phyloP scores from a whole-genome alignment of 345 rosid species.

The Pistacia integerrima region DNA sequence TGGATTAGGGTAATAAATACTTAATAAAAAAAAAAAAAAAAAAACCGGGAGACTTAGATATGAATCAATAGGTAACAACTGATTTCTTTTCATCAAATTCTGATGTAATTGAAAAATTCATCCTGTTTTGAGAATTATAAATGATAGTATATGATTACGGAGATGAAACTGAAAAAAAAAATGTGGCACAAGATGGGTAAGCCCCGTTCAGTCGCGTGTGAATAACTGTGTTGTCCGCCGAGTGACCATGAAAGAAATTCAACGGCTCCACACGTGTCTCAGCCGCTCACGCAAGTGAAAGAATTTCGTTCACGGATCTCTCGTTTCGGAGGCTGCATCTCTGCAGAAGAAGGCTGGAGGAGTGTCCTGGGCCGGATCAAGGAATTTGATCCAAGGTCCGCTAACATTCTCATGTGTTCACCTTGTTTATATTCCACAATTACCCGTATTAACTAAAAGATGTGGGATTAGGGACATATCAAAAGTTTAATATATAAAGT shows the following conservation, averaged over 20 bases:
- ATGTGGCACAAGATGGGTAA: neutral
- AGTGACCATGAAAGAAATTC: neutral
- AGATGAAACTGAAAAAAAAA: neutral
- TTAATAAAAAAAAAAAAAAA: too few relatives aligned
- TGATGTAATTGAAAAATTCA: neutral
- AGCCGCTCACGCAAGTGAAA: constrained; percentile 3
- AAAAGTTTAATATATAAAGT: neutral
- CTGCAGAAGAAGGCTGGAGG: neutral
- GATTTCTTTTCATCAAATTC: neutral
- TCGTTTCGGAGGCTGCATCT: constrained; percentile 17
- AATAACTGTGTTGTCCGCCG: constrained; percentile 14
- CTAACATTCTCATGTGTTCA: neutral
- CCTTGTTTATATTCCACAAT: too few relatives aligned
- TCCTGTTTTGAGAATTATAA: too few relatives aligned
- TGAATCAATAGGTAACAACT: constrained; percentile 8
- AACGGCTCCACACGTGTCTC: constrained; percentile 26
- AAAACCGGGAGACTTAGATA: neutral
- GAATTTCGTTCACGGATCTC: neutral
- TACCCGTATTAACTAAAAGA: too few relatives aligned
- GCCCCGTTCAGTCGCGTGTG: constrained; percentile 27
- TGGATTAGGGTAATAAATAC: too few relatives aligned
- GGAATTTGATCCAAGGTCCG: rapidly evolving
- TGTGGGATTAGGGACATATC: too few relatives aligned
- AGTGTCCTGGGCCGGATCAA: neutral
- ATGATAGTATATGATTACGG: too few relatives aligned